These are phyloP conservation scores for Ambispora gerdemannii DNA, from an alignment of 192 early-diverging fungal species.

Conservation along the genomic window DNA sequence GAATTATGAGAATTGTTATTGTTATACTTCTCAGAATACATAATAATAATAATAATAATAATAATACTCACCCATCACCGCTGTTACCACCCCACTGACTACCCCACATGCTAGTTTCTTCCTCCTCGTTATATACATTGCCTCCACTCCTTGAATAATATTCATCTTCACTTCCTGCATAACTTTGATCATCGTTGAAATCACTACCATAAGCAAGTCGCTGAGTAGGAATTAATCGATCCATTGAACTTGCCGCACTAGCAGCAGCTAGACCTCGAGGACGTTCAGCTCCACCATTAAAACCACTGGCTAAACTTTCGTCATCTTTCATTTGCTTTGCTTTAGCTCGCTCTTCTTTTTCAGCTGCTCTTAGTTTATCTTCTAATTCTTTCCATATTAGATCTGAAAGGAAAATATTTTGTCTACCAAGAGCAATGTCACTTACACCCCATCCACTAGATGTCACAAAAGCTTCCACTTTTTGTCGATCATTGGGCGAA, in stretches of 20 bases:
- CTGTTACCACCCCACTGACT: constrained; percentile 45
- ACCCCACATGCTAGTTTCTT: constrained; percentile 42
- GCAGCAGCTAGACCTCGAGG: constrained; percentile 37
- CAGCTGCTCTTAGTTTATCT: constrained; percentile 51
- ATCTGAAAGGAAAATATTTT: constrained; percentile 61
- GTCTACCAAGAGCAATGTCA: constrained; percentile 51
- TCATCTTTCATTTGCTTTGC: constrained; percentile 45
- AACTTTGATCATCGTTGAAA: constrained; percentile 38
- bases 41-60: not conserved
- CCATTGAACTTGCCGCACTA: constrained; percentile 25
- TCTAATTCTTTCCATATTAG: constrained; percentile 66
- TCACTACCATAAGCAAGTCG: not conserved
- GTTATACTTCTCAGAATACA: constrained; percentile 17
- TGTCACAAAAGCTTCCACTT: constrained; percentile 40
- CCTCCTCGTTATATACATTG: constrained; percentile 16
- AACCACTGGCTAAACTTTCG: constrained; percentile 37
- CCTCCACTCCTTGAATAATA: constrained; percentile 22
- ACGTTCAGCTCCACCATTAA: constrained; percentile 38
- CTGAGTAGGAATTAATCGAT: constrained; percentile 15
- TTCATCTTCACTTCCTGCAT: constrained; percentile 40
- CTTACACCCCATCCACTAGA: constrained; percentile 49
- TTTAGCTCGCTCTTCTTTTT: constrained; percentile 53
- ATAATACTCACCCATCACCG: constrained; percentile 37
- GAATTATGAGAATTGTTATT: too few relatives aligned
- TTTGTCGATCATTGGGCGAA: constrained; percentile 27